Base-by-base conservation (phyloP, 2,329 filamentous ascomycete genomes). In the Neonectria faginata region DNA sequence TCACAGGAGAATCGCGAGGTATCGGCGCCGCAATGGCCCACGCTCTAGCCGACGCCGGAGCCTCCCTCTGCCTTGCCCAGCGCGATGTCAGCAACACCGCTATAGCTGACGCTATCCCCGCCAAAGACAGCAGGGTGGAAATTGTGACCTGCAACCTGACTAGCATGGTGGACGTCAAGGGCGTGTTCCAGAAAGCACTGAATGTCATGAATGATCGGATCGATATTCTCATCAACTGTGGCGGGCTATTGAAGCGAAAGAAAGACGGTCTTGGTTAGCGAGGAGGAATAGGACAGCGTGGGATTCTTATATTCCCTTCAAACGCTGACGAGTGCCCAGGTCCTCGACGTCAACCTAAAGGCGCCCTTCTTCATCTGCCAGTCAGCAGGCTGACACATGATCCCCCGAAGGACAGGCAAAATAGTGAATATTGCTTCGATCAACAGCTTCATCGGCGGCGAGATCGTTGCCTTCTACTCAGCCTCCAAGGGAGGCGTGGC, bases 181-280 rank as follows among this genome's bases (percentile, higher is more conserved):
- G 20, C 27, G 64, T 64, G 3, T 62, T 65, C 10, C 58, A 65
- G 11, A 52, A 56, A 11, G 63, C 55, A 2, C 36, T 65, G 36
- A 50, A 56, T 27, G 44, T 56, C 3, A 56, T 65, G 63, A 50
- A 60, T 20, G 51, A 25, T 8, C 47, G 47, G 0, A 57, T 64
- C 12, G 64, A 66, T 39, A 66, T 66, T 11, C 22, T 66, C 1
- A n/a, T 66, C 8, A 66, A 66, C 12, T 60, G 60, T 11, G 64
- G 60, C 3, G 64, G 64, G 2, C 31, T 66, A 5, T 18, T 66
- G 9, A 61, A 58, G 22, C 5, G 60, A 41, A 50, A 54, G 20
- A 44, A 44, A 60, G 14, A 14, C 53, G 3, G 6, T 58, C 5
- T 10, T 27, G 2, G 56, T 64, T 0, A 57, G 52, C 2, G 60